Base-by-base conservation (phyloP, 2,329 filamentous ascomycete genomes). In the Ophiognomonia clavigignenti-juglandacearum region DNA sequence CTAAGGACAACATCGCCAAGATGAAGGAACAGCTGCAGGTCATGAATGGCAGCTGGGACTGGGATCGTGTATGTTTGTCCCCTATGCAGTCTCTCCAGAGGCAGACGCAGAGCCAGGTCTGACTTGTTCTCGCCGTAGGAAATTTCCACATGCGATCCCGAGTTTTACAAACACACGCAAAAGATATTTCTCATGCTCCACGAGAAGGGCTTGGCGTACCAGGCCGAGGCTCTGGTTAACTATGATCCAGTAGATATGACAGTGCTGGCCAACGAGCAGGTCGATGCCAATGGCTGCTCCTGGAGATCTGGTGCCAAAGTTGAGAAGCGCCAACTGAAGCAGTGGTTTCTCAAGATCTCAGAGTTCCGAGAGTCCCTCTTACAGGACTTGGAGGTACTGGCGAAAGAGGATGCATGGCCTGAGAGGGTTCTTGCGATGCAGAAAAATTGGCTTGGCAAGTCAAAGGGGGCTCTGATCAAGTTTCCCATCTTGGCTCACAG, bases 291-390 rank as follows among this genome's bases (percentile, higher is more conserved):
- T 59, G 90, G 90, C 26, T 80, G 74, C 57, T 95, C 89, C 2
- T 96, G 90, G 90, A 80, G 89, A 47, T 93, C 88, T 1, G 89
- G 89, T 9, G 89, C 87, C 41, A 83, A 86, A 61, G 88, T 95
- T 16, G 85, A 93, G 65, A 86, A 90, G 67, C 73, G 80, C 50
- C 79, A 80, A 56, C 71, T 95, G 39, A 88, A 86, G 66, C 90
- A 96, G 64, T 96, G 90, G 90, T 95, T 95, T 63, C 80, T 95
- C 54, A 83, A 82, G 53, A 95, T 93, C 59, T 92, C 88, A 4
- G 78, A 80, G 40, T 93, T 87, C 59, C 82, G 86, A 52, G 82
- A 92, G 45, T 72, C 79, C 4, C 69, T 95, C 7, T 69, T 95
- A 22, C 70, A 82, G 23, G 88, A 88, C 53, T 73, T 95, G 1